phyloP scores from a whole-genome alignment of 2,329 filamentous ascomycete genomes.

The Aspergillus intermedius region DNA sequence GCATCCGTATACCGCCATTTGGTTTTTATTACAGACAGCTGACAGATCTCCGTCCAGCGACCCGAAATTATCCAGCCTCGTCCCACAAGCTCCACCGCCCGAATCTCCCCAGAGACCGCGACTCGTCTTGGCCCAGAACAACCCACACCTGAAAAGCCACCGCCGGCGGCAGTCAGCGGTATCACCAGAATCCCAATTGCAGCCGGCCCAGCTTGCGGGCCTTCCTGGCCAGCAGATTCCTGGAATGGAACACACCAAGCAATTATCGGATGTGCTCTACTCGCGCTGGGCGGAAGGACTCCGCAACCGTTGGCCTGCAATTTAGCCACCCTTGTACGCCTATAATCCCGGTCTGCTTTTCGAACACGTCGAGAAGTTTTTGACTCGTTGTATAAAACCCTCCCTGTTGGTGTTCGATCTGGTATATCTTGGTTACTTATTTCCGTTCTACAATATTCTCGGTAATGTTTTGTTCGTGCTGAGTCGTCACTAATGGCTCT shows the following conservation, averaged over 20 bases:
- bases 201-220: slow-evolving; percentile 33
- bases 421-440: slow-evolving; percentile 9
- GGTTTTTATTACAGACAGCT: too few species aligned
- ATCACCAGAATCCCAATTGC: slow-evolving; percentile 28
- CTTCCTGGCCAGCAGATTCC: slow-evolving; percentile 54
- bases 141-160: slow-evolving; percentile 77
- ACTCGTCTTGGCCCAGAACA: slow-evolving; percentile 70
- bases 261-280: slow-evolving; percentile 86
- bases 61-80: slow-evolving; percentile 32
- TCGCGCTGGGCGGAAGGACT: slow-evolving; percentile 83
- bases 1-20: background rate
- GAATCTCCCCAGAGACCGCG: slow-evolving; percentile 51
- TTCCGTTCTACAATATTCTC: background rate
- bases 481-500: background rate
- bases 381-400: slow-evolving; percentile 24
- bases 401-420: slow-evolving; percentile 15
- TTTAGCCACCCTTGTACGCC: slow-evolving; percentile 6
- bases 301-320: slow-evolving; percentile 58
- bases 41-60: slow-evolving; percentile 20
- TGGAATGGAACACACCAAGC: slow-evolving; percentile 88
- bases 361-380: too few species aligned
- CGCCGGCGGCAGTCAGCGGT: slow-evolving; percentile 55
- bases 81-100: slow-evolving; percentile 31
- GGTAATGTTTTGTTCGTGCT: too few species aligned
- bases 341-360: too few species aligned